These are phyloP conservation scores for Penicillium sp. DNA, from an alignment of 2,329 filamentous ascomycete genomes.

Conservation along the genomic window DNA sequence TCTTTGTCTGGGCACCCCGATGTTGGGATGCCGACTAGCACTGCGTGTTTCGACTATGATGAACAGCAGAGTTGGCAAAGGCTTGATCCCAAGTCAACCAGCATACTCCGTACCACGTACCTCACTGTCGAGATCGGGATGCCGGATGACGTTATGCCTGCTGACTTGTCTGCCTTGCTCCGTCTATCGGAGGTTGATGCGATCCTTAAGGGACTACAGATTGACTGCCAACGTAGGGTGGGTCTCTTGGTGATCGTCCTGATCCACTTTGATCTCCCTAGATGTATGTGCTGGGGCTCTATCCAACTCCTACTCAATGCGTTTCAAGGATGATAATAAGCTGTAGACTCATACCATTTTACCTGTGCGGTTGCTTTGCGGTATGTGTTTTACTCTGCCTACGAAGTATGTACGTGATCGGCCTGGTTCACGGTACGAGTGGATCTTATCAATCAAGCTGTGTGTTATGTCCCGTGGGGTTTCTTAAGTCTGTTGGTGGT, in stretches of 20 bases:
- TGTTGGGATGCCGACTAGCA: conserved; percentile 1
- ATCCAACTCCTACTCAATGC: no score
- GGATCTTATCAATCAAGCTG: neutral
- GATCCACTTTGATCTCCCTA: neutral
- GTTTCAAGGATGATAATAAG: neutral
- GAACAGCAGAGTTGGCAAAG: conserved; percentile 15
- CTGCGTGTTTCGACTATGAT: neutral
- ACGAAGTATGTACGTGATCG: neutral
- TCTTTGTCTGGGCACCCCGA: neutral
- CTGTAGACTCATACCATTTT: neutral
- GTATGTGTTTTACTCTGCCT: neutral
- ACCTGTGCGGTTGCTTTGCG: neutral
- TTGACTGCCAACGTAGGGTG: neutral
- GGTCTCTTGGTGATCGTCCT: neutral
- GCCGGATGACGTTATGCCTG: conserved; percentile 9
- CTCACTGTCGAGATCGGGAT: neutral
- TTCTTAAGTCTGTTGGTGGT: neutral
- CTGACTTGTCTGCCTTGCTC: neutral
- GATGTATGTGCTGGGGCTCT: neutral
- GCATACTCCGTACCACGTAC: neutral
- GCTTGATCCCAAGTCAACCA: conserved; percentile 11
- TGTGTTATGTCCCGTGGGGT: neutral
- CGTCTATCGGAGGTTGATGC: neutral
- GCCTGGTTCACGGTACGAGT: neutral
- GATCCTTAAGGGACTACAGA: neutral